These are phyloP conservation scores for Ogataea nonfermentans DNA, from an alignment of 805 yeast genomes.

Conservation along the genomic window DNA sequence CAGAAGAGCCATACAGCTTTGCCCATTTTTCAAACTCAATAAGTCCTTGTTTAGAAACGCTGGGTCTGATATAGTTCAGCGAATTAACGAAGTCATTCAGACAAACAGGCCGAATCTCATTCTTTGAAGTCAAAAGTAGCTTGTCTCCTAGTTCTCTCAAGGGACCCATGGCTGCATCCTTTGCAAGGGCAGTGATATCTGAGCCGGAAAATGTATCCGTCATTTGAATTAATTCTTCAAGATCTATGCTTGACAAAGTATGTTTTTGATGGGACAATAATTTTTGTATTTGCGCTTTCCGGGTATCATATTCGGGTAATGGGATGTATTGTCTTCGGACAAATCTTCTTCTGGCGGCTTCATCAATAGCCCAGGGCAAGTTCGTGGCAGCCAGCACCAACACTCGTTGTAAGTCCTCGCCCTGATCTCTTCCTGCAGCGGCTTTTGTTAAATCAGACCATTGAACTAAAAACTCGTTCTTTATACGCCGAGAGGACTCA, in stretches of 20 bases:
- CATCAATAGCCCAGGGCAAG: conserved; percentile 96
- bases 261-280: conserved; percentile 72
- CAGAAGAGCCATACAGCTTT: conserved; percentile 77
- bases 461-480: conserved; percentile 89
- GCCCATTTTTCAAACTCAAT: conserved; percentile 89
- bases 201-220: conserved; percentile 81
- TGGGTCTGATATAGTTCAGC: conserved; percentile 77
- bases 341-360: conserved; percentile 92
- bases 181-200: conserved; percentile 89
- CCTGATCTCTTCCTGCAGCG: conserved; percentile 66
- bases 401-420: conserved; percentile 62
- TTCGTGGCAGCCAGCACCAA: conserved; percentile 93
- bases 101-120: conserved; percentile 72
- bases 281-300: conserved; percentile 66
- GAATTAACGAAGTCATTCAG: conserved; percentile 74
- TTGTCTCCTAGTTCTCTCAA: conserved; percentile 85
- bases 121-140: conserved; percentile 64
- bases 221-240: conserved; percentile 53
- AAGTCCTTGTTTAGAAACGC: conserved; percentile 82
- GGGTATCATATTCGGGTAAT: conserved; percentile 82
- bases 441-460: conserved; percentile 93
- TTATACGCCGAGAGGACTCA: conserved; percentile 85
- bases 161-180: conserved; percentile 98
- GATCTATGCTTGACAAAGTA: conserved; percentile 62
- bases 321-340: conserved; percentile 92